Base-by-base conservation (phyloP, 805 yeast species). In the Saccharomycopsis fodiens region DNA sequence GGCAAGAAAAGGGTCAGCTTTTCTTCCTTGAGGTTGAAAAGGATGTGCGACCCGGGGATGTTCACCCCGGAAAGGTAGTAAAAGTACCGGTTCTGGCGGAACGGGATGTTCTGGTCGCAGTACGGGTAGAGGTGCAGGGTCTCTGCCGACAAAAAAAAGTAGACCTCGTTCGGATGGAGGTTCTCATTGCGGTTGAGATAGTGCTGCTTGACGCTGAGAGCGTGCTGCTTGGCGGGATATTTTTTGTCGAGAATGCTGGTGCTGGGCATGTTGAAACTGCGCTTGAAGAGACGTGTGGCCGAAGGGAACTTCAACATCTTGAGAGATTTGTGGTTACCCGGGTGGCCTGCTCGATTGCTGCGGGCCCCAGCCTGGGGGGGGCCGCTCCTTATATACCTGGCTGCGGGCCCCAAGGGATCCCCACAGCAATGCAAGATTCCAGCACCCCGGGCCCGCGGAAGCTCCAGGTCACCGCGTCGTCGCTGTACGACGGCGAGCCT, bases 51-150 rank as follows among this genome's bases (percentile, higher is more conserved):
- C 1, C 93, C 94, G 0, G 93, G 87, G 41, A 86, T 71, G 52
- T 84, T 79, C 44, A 83, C 81, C 15, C 98, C 98, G 3, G 87
- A 67, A 34, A 93, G 65, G 59, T 91, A 93, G 62, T 73, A 87
- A 63, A 93, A 93, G 65, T 91, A 89, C 46, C 97, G 72, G 63
- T 86, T 84, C 63, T 93, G 98, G 66, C 96, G 78, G 54, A 89
- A 73, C 4, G 84, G 83, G 48, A 77, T 78, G 2, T 78, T 68
- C 55, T 80, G 87, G 63, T 91, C 98, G 57, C 87, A 77, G 63
- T 86, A 85, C 35, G 84, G 81, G 57, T 79, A 77, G 39, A 73
- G 64, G 55, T 75, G 79, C 23, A 72, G 58, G 50, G 67, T 63
- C 52, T 77, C 80, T 12, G 88, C 89, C 38, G 79, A 77, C 39